A percentile compares a stretch with the other conserved stretches of the same genome.
These are phyloP conservation scores for Tirmania nivea DNA, from an alignment of 495 filamentous ascomycete genomes.

Conservation along the genomic window DNA sequence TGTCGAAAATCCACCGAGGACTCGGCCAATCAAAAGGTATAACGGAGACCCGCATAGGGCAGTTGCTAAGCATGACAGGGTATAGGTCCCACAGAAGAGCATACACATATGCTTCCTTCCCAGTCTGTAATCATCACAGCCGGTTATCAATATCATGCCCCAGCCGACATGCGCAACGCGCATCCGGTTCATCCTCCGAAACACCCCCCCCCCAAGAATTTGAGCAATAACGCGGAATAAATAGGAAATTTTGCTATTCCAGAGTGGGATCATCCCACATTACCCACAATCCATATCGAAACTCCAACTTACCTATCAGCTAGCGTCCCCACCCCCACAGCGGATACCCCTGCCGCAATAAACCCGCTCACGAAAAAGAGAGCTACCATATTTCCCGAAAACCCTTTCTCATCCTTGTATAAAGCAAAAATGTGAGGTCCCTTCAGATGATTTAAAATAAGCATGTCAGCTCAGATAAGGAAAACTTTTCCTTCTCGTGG, in stretches of 20 bases:
- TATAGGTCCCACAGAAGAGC: slow-evolving; percentile 28
- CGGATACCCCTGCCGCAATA: slow-evolving; percentile 27
- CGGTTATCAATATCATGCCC: too few species aligned
- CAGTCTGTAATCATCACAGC: neutral
- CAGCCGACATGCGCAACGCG: too few species aligned
- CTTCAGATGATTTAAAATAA: slow-evolving; percentile 5
- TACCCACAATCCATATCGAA: neutral
- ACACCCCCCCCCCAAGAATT: too few species aligned
- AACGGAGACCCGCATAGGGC: slow-evolving; percentile 17
- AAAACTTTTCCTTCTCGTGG: too few species aligned
- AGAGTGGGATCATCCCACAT: too few species aligned
- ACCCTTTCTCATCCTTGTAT: slow-evolving; percentile 29
- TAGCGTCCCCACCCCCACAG: slow-evolving; percentile 26
- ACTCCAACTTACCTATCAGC: slow-evolving; percentile 24
- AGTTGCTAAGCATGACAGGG: slow-evolving; percentile 29
- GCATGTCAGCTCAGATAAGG: neutral
- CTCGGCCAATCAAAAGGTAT: slow-evolving; percentile 27
- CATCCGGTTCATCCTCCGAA: too few species aligned
- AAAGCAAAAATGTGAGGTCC: slow-evolving; percentile 34
- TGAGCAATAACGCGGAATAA: too few species aligned
- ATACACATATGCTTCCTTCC: slow-evolving; percentile 30
- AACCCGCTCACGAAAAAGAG: slow-evolving; percentile 32
- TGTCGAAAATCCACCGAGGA: slow-evolving; percentile 32
- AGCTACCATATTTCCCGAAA: slow-evolving; percentile 26
- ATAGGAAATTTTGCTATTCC: too few species aligned